Evolutionary conservation across 2,329 filamentous ascomycete genomes (phyloP).

Genomic region (Canariomyces notabilis): DNA sequence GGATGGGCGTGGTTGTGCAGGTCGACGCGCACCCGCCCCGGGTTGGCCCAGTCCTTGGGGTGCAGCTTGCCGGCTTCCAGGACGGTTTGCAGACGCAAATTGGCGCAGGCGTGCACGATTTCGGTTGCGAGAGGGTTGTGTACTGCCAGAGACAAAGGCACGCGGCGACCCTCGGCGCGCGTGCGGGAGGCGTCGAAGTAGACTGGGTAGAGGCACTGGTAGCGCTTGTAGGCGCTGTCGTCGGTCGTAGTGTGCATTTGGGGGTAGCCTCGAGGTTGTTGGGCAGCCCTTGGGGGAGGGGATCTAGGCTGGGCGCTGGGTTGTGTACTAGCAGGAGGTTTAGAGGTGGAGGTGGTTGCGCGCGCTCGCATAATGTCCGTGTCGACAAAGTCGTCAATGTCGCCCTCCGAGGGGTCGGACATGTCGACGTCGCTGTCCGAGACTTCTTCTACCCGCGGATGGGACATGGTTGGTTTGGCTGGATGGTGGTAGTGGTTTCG

Average conservation of each 20-base stretch:
- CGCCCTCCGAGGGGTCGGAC: slow-evolving; percentile 83
- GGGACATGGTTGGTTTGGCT: slow-evolving; percentile 45
- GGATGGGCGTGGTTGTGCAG: slow-evolving; percentile 40
- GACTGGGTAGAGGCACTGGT: slow-evolving; percentile 86
- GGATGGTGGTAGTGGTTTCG: neutral
- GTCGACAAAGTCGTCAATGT: slow-evolving; percentile 63
- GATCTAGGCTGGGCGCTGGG: slow-evolving; percentile 1
- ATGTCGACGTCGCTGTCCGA: slow-evolving; percentile 69
- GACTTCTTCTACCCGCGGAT: slow-evolving; percentile 88
- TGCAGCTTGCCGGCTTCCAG: slow-evolving; percentile 91
- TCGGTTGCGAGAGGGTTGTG: slow-evolving; percentile 81
- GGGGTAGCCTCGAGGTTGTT: slow-evolving; percentile 33
- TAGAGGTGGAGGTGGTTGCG: too few relatives aligned
- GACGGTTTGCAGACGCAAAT: slow-evolving; percentile 65
- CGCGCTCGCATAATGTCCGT: slow-evolving; percentile 55
- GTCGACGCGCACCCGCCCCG: slow-evolving; percentile 77
- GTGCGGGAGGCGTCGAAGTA: slow-evolving; percentile 82
- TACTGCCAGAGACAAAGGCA: slow-evolving; percentile 67
- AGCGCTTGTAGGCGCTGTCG: slow-evolving; percentile 62
- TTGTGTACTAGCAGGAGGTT: too few relatives aligned
- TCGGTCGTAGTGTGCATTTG: slow-evolving; percentile 37
- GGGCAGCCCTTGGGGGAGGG: too few relatives aligned
- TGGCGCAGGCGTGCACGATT: slow-evolving; percentile 78
- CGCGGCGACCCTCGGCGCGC: slow-evolving; percentile 76
- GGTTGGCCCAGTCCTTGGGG: slow-evolving; percentile 97